Percentiles rank a stretch among this genome's conserved stretches.
phyloP scores from a whole-genome alignment of 768 basidiomycete genomes.

The Suillus spraguei region DNA sequence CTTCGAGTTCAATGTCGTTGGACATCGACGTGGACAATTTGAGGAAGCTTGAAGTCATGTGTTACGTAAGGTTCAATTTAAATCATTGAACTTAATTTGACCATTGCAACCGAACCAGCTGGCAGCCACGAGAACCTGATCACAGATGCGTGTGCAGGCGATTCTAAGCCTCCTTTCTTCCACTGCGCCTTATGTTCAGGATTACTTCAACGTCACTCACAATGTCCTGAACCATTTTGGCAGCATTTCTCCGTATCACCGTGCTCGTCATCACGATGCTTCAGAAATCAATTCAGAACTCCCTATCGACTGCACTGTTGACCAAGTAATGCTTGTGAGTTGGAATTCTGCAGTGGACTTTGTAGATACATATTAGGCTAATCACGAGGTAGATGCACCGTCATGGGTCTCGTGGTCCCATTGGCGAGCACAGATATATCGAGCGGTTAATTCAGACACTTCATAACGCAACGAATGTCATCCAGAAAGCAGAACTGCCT shows the following conservation, averaged over 20 bases:
- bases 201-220: slow-evolving; percentile 7
- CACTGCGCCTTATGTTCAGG: slow-evolving; percentile 21
- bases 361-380: background rate
- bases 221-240: slow-evolving; percentile 27
- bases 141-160: background rate
- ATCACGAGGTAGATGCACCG: slow-evolving; percentile 32
- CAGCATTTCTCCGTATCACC: slow-evolving; percentile 40
- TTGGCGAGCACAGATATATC: slow-evolving; percentile 35
- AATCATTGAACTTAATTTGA: background rate
- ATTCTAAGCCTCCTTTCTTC: background rate
- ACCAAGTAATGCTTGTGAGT: slow-evolving; percentile 41
- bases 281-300: slow-evolving; percentile 26
- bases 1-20: slow-evolving; percentile 41
- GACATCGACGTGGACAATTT: slow-evolving; percentile 25
- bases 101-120: background rate
- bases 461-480: slow-evolving; percentile 21
- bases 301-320: slow-evolving; percentile 40
- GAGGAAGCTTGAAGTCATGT: background rate
- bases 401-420: slow-evolving; percentile 38
- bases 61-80: background rate
- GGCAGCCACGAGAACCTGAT: background rate
- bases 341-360: background rate
- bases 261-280: slow-evolving; percentile 31
- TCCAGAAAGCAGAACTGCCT: slow-evolving; percentile 31
- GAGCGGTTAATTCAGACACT: slow-evolving; percentile 32